phyloP scores from a whole-genome alignment of 2,329 filamentous ascomycete genomes.

The Cladobotryum mycophilum region DNA sequence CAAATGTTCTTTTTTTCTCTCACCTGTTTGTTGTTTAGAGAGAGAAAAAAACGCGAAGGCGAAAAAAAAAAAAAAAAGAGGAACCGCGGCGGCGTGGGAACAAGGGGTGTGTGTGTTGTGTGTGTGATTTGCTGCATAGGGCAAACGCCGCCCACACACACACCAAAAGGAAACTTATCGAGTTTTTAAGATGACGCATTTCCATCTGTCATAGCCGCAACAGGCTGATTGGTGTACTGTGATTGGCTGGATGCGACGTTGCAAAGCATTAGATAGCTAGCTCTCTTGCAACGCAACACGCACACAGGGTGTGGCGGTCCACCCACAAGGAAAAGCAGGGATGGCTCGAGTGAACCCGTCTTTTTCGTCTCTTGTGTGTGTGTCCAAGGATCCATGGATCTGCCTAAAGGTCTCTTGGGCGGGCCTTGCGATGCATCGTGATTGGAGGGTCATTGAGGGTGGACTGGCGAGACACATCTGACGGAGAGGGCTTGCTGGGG shows the following conservation, averaged over 20 bases:
- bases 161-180: conserved; percentile 8
- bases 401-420: neutral
- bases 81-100: too few species aligned
- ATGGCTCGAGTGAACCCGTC: neutral
- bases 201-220: conserved; percentile 19
- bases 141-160: too few species aligned
- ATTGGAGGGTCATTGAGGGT: conserved; percentile 3
- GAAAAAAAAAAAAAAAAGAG: too few species aligned
- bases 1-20: too few species aligned
- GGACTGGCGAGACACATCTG: conserved; percentile 1
- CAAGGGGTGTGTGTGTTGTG: too few species aligned
- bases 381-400: conserved; percentile 4
- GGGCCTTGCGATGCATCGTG: neutral
- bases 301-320: conserved; percentile 9
- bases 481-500: neutral
- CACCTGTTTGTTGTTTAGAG: too few species aligned
- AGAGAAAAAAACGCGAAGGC: too few species aligned
- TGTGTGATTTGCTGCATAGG: too few species aligned
- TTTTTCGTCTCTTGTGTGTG: too few species aligned
- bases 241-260: conserved; percentile 8
- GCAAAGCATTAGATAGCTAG: neutral
- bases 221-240: conserved; percentile 7
- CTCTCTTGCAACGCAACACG: too few species aligned
- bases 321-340: conserved; percentile 1
- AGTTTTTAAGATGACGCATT: conserved; percentile 22